A percentile compares a stretch with the other conserved stretches of the same genome.
Evolutionary conservation across 2,329 filamentous ascomycete genomes (phyloP).

Genomic region (Verruconis gallopava): DNA sequence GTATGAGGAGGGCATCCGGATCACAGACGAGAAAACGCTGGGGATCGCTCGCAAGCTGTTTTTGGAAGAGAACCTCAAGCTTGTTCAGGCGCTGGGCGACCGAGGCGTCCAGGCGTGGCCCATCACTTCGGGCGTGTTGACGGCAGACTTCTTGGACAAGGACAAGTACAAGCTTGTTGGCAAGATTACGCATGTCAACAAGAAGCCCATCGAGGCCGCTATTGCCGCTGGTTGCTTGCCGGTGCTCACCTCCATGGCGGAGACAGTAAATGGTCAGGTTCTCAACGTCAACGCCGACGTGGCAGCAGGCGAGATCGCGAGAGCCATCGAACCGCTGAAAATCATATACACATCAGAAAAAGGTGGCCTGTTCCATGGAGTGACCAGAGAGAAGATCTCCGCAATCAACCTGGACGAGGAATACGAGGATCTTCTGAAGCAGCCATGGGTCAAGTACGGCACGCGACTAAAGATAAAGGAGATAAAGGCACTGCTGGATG

Average conservation of each 20-base stretch:
- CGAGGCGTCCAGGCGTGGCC: slow-evolving; percentile 82
- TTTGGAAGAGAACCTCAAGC: slow-evolving; percentile 85
- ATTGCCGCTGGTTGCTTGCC: slow-evolving; percentile 86
- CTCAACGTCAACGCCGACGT: slow-evolving; percentile 98
- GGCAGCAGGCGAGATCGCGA: slow-evolving; percentile 82
- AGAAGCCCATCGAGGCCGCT: slow-evolving; percentile 75
- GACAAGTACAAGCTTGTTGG: slow-evolving; percentile 93
- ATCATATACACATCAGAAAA: slow-evolving; percentile 98
- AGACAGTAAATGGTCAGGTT: slow-evolving; percentile 80
- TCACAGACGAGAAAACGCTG: slow-evolving; percentile 91
- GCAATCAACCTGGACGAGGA: slow-evolving; percentile 96
- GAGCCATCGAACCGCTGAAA: slow-evolving; percentile 82
- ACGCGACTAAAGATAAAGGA: slow-evolving; percentile 95
- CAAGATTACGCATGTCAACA: slow-evolving; percentile 88
- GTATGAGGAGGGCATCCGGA: slow-evolving; percentile 90
- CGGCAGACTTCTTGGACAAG: slow-evolving; percentile 89
- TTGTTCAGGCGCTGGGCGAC: slow-evolving; percentile 79
- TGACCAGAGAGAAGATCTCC: slow-evolving; percentile 89
- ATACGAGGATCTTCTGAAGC: slow-evolving; percentile 81
- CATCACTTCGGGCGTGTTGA: slow-evolving; percentile 80
- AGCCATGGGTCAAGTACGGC: slow-evolving; percentile 90
- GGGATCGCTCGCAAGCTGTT: slow-evolving; percentile 85
- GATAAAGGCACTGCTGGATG: slow-evolving; percentile 84
- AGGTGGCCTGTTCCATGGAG: slow-evolving; percentile 86
- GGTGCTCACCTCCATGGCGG: slow-evolving; percentile 91